A percentile compares a stretch with the other conserved stretches of the same genome.
Evolutionary conservation across 345 rosid genomes (phyloP).

Genomic region (Aurinia saxatilis): DNA sequence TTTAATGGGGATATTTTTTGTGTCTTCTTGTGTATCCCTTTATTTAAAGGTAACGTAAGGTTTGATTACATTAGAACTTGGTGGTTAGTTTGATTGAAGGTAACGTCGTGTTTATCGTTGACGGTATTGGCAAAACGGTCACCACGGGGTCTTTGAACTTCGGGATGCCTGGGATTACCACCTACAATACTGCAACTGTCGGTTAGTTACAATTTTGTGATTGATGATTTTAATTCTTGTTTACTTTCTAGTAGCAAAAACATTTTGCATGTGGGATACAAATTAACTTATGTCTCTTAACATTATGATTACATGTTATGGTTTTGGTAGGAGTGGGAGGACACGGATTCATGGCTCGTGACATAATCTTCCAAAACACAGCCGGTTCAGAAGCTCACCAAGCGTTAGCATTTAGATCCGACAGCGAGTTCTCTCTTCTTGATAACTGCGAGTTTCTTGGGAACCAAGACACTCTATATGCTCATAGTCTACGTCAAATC

Average conservation of each 20-base stretch:
- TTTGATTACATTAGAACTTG: too few relatives aligned
- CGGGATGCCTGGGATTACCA: constrained; percentile 53
- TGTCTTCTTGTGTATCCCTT: too few relatives aligned
- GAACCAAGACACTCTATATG: too few relatives aligned
- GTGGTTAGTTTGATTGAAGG: constrained; percentile 64
- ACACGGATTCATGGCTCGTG: constrained; percentile 94
- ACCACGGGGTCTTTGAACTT: constrained; percentile 53
- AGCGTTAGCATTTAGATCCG: constrained; percentile 89
- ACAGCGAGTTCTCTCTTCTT: constrained; percentile 64
- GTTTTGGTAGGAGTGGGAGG: constrained; percentile 63
- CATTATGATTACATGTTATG: neutral
- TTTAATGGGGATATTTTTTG: too few relatives aligned
- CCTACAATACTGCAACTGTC: constrained; percentile 72
- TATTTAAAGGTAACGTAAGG: too few relatives aligned
- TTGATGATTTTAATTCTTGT: too few relatives aligned
- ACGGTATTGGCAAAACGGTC: constrained; percentile 80
- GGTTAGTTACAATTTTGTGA: too few relatives aligned
- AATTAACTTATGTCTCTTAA: too few relatives aligned
- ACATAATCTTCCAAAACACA: constrained; percentile 64
- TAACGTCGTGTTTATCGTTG: constrained; percentile 74
- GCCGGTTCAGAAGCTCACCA: constrained; percentile 81
- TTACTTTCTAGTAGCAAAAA: too few relatives aligned
- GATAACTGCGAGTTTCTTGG: constrained; percentile 87
- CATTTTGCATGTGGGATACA: too few relatives aligned
- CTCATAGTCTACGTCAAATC: constrained; percentile 77